These are phyloP conservation scores for Paraglomus brasilianum DNA, from an alignment of 192 early-diverging fungal species.

Conservation along the genomic window DNA sequence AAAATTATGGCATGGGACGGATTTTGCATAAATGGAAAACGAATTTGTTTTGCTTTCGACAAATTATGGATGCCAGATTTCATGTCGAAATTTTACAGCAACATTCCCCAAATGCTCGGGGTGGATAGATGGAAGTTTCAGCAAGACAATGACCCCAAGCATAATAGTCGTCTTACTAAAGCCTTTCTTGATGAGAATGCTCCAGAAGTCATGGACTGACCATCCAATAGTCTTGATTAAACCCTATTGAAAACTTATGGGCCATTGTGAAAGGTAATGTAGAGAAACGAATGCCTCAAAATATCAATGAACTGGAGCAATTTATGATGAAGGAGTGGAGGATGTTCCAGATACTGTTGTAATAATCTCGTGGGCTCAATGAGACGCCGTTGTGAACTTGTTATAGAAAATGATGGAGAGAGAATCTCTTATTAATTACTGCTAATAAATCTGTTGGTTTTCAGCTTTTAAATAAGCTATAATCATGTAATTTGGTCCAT, in stretches of 20 bases:
- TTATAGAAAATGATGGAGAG: too few species aligned
- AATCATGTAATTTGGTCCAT: too few species aligned
- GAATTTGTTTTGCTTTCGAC: slow-evolving; percentile 13
- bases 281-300: slow-evolving; percentile 14
- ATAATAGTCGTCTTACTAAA: slow-evolving; percentile 11
- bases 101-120: slow-evolving; percentile 5
- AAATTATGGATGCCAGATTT: slow-evolving; percentile 24
- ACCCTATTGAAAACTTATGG: too few species aligned
- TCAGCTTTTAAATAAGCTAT: too few species aligned
- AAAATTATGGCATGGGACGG: slow-evolving; percentile 18
- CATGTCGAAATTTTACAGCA: slow-evolving; percentile 1
- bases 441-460: too few species aligned
- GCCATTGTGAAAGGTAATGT: slow-evolving; percentile 2
- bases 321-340: slow-evolving; percentile 9
- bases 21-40: slow-evolving; percentile 16
- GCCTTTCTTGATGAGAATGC: slow-evolving; percentile 4
- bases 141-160: slow-evolving; percentile 21
- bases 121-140: not conserved
- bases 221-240: too few species aligned
- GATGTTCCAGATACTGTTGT: too few species aligned
- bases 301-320: slow-evolving; percentile 4
- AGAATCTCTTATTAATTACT: too few species aligned
- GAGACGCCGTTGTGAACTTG: too few species aligned
- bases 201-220: slow-evolving; percentile 9
- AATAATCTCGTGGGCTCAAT: too few species aligned